A percentile compares a stretch with the other conserved stretches of the same genome.
These are phyloP conservation scores for Nepenthes alata DNA, from an alignment of 179 eudicot genomes.

Conservation along the genomic window DNA sequence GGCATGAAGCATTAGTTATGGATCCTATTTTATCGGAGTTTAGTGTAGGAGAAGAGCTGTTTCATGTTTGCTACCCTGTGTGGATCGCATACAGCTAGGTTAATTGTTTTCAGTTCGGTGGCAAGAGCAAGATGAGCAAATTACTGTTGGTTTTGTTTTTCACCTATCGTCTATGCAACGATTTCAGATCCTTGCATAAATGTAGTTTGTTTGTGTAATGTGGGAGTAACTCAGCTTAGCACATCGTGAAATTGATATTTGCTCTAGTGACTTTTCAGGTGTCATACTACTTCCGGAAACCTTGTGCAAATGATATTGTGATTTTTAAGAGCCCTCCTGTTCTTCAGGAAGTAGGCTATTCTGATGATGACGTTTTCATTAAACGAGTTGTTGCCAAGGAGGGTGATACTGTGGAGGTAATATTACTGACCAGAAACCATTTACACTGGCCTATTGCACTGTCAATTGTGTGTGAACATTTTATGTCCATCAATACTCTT, in stretches of 20 bases:
- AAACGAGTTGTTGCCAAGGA: constrained; percentile 83
- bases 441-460: neutral
- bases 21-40: too few species aligned
- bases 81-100: too few species aligned
- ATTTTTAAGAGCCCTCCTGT: constrained; percentile 90
- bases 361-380: constrained; percentile 83
- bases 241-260: constrained; percentile 15
- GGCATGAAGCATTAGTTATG: too few species aligned
- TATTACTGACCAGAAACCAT: neutral
- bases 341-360: constrained; percentile 76
- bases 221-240: neutral
- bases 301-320: constrained; percentile 89
- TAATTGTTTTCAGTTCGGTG: too few species aligned
- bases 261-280: constrained; percentile 47
- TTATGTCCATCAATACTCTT: neutral
- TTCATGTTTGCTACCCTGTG: too few species aligned
- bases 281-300: constrained; percentile 73
- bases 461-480: neutral
- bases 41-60: too few species aligned
- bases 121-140: too few species aligned
- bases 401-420: constrained; percentile 90
- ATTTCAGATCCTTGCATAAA: too few species aligned
- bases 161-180: too few species aligned
- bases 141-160: too few species aligned
- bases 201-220: too few species aligned